Base-by-base conservation (phyloP, 768 basidiomycete genomes). In the Hypholoma sublateritium region DNA sequence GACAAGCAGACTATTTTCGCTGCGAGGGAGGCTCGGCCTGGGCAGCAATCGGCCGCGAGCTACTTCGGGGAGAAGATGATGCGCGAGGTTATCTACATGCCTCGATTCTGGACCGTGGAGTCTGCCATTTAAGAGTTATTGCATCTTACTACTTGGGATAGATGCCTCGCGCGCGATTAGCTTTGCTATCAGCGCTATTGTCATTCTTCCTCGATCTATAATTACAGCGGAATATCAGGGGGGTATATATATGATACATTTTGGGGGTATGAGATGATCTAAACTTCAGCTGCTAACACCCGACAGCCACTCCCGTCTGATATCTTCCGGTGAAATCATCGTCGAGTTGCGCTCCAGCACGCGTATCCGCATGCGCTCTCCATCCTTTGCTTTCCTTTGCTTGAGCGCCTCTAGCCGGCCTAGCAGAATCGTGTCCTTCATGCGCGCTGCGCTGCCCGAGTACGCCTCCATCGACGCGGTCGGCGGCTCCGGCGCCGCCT, bases 371-470 rank as follows among this genome's bases (percentile, higher is more conserved):
- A 62, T 52, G 5, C 32, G 49, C 21, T 50, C 43, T 14, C 11
- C 17, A 3, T 24, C 28, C 39, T 14, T 32, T 8, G 22, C 41
- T 53, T 53, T 44, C 28, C 21, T 46, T 14, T 6, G 25, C 53
- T 56, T 55, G 34, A 68, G 49, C 13, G 44, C 52, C n/a, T 62
- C 59, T 9, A 76, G 53, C 16, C 61, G 63, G 17, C 61, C 34
- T 61, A 72, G 62, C 72, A 75, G 72, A 3, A 60, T 44, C 36
- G 67, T 34, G 24, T 75, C 73, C 52, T 71, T 70, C 14, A 61
- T 42, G 5, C 34, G 14, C 11, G 55, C 56, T 9, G 42, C 21
- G 19, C 9, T 61, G 17, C 21, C 56, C 22, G 7, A 11, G 6
- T 34, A 39, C 6, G 55, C 53, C 21, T 62, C 62, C n/a, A 25